A percentile compares a stretch with the other conserved stretches of the same genome.
phyloP scores from a whole-genome alignment of 805 yeast genomes.

The Sugiyamaella chiloensis region DNA sequence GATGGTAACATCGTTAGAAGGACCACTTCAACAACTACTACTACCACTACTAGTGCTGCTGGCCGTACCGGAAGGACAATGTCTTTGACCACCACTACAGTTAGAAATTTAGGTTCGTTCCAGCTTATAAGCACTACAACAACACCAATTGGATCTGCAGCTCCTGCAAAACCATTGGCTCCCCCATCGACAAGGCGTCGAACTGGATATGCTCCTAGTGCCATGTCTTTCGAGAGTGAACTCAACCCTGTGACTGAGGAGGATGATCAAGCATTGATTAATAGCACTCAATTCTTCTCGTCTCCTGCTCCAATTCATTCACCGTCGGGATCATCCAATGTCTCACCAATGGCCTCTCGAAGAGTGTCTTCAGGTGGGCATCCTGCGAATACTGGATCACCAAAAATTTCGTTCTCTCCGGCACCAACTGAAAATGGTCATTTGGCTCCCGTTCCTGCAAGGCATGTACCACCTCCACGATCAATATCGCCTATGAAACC shows the following conservation, averaged over 20 bases:
- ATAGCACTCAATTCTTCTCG: not conserved
- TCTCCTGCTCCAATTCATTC: slow-evolving; percentile 1
- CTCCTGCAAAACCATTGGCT: slow-evolving; percentile 8
- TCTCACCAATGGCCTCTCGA: slow-evolving; percentile 1
- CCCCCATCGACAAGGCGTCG: slow-evolving; percentile 12
- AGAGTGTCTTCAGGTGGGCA: slow-evolving; percentile 4
- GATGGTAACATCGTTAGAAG: slow-evolving; percentile 18
- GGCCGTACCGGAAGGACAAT: slow-evolving; percentile 35
- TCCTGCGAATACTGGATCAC: slow-evolving; percentile 2
- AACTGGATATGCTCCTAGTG: slow-evolving; percentile 22
- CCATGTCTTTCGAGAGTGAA: slow-evolving; percentile 28
- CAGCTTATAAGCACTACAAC: slow-evolving; percentile 34
- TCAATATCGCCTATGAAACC: slow-evolving; percentile 34
- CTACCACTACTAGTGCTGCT: slow-evolving; percentile 28
- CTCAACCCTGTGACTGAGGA: slow-evolving; percentile 28
- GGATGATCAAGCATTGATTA: slow-evolving; percentile 9
- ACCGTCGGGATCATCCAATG: not conserved
- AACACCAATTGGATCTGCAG: slow-evolving; percentile 14
- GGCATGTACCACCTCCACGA: slow-evolving; percentile 28
- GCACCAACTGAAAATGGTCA: not conserved
- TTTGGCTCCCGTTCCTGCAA: slow-evolving; percentile 3
- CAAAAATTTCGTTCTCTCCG: slow-evolving; percentile 13
- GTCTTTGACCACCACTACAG: slow-evolving; percentile 37
- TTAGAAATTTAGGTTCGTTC: slow-evolving; percentile 36
- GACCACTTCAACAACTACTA: slow-evolving; percentile 21